Percentiles rank a stretch among this genome's conserved stretches.
These are phyloP conservation scores for Davidsoniella australis DNA, from an alignment of 2,329 filamentous ascomycete genomes.

Conservation along the genomic window DNA sequence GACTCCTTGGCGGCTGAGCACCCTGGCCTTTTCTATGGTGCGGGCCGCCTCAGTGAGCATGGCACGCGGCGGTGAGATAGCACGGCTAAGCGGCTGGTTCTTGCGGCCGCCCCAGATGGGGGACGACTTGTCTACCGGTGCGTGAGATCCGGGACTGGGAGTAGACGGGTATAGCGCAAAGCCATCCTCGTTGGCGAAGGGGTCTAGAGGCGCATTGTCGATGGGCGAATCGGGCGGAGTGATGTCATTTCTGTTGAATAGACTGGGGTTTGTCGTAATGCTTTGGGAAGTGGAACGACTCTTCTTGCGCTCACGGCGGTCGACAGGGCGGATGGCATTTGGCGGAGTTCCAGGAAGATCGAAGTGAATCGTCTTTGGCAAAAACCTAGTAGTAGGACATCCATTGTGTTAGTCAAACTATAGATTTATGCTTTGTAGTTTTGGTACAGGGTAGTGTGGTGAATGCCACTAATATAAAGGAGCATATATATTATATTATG, in stretches of 20 bases:
- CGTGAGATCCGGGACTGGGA: conserved; percentile 27
- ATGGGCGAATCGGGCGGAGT: conserved; percentile 40
- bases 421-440: background rate
- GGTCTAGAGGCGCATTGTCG: conserved; percentile 28
- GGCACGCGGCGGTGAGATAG: conserved; percentile 56
- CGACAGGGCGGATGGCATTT: conserved; percentile 20
- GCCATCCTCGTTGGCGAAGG: conserved; percentile 42
- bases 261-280: conserved; percentile 27
- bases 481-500: too few species aligned
- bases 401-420: background rate
- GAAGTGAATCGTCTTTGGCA: conserved; percentile 87
- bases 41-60: conserved; percentile 55
- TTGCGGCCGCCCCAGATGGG: conserved; percentile 59
- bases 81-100: conserved; percentile 64
- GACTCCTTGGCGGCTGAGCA: conserved; percentile 38
- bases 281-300: conserved; percentile 18
- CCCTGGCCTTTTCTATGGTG: conserved; percentile 34
- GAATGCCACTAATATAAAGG: too few species aligned
- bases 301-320: conserved; percentile 17
- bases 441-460: background rate
- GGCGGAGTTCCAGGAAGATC: conserved; percentile 41
- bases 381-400: conserved; percentile 41
- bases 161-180: conserved; percentile 33
- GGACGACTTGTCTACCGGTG: conserved; percentile 57
- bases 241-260: conserved; percentile 32